Evolutionary conservation across 2,329 filamentous ascomycete genomes (phyloP), one percentile per base, ranked within the genome.

Genomic region (Alternaria incomplexa): DNA sequence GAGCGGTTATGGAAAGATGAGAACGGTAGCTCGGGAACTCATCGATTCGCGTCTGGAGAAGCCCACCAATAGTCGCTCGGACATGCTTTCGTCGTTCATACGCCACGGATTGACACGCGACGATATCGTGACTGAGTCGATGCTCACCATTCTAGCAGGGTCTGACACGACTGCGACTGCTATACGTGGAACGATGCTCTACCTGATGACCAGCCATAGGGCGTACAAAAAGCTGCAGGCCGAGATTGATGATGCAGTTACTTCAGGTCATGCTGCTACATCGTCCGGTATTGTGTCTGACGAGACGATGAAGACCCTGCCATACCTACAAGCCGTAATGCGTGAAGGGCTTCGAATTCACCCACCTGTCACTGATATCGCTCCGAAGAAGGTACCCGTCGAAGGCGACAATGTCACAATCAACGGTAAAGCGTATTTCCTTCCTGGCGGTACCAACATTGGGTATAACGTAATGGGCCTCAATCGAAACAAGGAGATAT

Each of bases 121-220:
- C 63, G 75, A 78, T 73, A 46, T 83, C 76, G 65, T 81, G 67
- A 58, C 70, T 4, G 83, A 84, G 61, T 80, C 79, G 3, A 59
- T 83, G 8, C 77, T 81, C 5, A 82, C 84, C 57, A 83, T 84
- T 25, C 77, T 86, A 7, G 86, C 86, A 5, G 87, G 87, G 3
- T 85, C 85, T 1, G 87, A 89, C 62, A 88, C 85, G 0, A 86
- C 86, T 0, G 86, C 87, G 1, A 86, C 85, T 0, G 82, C 82
- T 0, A 82, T 89, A 9, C 84, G 86, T 3, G 78, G 82, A 17
- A 85, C 81, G 0, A 72, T 88, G 62, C 79, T 88, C 17, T 81
- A 85, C 68, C 73, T 89, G 40, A 79, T 84, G 5, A 83, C 84
- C 5, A 83, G 81, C 15, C 83, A 84, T 0, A 76, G 74, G 1